These are phyloP conservation scores for Wickerhamomyces rabaulensis DNA, from an alignment of 805 yeast genomes.

Conservation along the genomic window DNA sequence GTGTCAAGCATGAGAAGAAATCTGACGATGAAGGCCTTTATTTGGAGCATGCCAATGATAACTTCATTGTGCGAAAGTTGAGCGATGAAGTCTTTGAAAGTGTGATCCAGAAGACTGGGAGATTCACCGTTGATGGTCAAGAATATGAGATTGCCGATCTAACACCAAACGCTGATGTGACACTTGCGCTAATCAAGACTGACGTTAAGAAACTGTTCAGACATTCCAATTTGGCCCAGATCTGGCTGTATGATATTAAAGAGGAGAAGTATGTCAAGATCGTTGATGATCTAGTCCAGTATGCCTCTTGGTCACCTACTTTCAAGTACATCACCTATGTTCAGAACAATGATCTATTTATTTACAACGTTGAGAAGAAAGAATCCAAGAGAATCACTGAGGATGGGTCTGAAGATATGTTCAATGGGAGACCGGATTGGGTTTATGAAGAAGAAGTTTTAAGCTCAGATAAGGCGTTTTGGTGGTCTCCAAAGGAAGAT, in stretches of 20 bases:
- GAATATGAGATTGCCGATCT: slow-evolving; percentile 35
- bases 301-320: slow-evolving; percentile 58
- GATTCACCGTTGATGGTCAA: slow-evolving; percentile 37
- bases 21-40: slow-evolving; percentile 43
- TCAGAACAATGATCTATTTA: slow-evolving; percentile 47
- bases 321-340: slow-evolving; percentile 54
- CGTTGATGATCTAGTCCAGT: slow-evolving; percentile 24
- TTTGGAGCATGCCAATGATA: slow-evolving; percentile 14
- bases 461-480: slow-evolving; percentile 50
- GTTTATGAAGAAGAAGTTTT: slow-evolving; percentile 79
- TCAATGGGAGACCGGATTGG: slow-evolving; percentile 79
- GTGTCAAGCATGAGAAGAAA: slow-evolving; percentile 9
- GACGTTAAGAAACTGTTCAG: slow-evolving; percentile 52
- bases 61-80: slow-evolving; percentile 28
- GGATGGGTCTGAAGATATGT: slow-evolving; percentile 48
- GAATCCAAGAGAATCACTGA: slow-evolving; percentile 20
- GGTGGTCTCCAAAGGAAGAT: slow-evolving; percentile 70
- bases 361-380: slow-evolving; percentile 32
- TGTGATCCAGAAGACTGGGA: slow-evolving; percentile 24
- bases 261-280: slow-evolving; percentile 25
- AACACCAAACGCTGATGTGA: slow-evolving; percentile 39
- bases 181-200: slow-evolving; percentile 51
- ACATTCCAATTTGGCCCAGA: slow-evolving; percentile 58
- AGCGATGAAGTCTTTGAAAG: slow-evolving; percentile 20
- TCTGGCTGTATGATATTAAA: slow-evolving; percentile 55